These are phyloP conservation scores for Liquidambar formosana DNA, from an alignment of 164 flowering plant genomes.

Conservation along the genomic window DNA sequence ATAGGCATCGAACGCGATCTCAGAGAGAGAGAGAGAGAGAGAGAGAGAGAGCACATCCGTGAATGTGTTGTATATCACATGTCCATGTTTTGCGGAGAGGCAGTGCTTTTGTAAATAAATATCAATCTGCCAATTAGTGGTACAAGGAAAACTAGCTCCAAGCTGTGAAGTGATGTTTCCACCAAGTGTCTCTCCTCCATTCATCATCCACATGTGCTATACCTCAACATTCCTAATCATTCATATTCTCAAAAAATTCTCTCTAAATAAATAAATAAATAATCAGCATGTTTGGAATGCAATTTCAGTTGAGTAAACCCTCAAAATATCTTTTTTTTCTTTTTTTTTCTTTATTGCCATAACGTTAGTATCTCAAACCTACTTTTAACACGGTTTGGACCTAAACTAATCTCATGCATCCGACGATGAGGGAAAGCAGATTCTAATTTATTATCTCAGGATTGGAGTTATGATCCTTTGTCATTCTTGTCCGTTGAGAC, in stretches of 20 bases:
- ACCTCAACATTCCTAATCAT: not conserved
- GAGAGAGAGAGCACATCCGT: not conserved
- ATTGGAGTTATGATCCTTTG: no score
- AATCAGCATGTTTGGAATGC: no score
- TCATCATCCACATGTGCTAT: not conserved
- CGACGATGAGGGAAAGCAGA: no score
- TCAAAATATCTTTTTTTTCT: no score
- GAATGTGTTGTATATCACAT: slow-evolving; percentile 9
- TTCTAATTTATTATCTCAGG: no score
- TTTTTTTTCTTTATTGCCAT: no score
- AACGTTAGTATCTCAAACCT: no score
- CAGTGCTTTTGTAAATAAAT: not conserved
- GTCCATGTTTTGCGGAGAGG: slow-evolving; percentile 14
- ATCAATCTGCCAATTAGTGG: not conserved
- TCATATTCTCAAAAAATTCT: not conserved
- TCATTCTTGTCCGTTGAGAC: no score
- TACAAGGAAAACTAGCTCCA: not conserved
- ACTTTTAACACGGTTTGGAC: no score
- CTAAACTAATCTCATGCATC: no score
- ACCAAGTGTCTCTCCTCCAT: not conserved
- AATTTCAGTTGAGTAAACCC: no score
- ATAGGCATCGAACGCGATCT: slow-evolving; percentile 6
- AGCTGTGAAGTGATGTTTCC: not conserved
- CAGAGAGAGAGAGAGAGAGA: not conserved
- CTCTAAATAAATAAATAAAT: not conserved